phyloP scores from a whole-genome alignment of 805 yeast species.

The Clavispora asparagi region DNA sequence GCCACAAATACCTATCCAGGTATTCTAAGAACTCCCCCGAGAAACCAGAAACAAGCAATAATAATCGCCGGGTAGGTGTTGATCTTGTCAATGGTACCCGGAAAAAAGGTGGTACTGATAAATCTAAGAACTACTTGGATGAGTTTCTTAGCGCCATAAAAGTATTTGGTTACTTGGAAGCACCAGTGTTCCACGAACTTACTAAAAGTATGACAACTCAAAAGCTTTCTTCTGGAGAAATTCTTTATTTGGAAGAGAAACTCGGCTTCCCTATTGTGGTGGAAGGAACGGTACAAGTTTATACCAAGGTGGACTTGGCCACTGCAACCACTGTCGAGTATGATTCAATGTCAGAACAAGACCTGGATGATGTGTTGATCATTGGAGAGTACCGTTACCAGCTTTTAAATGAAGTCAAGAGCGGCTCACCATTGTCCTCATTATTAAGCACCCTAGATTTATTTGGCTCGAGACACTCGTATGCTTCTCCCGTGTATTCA shows the following conservation, averaged over 20 bases:
- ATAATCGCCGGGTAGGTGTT: constrained; percentile 18
- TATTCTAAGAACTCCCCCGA: constrained; percentile 43
- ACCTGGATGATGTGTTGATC: constrained; percentile 38
- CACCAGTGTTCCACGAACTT: constrained; percentile 86
- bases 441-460: constrained; percentile 73
- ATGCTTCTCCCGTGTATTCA: not conserved
- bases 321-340: constrained; percentile 9
- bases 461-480: constrained; percentile 33
- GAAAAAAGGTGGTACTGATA: constrained; percentile 17
- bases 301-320: constrained; percentile 43
- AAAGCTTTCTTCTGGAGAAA: constrained; percentile 71
- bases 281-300: constrained; percentile 84
- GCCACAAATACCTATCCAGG: constrained; percentile 59
- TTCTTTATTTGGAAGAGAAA: constrained; percentile 64
- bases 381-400: constrained; percentile 64
- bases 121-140: constrained; percentile 68
- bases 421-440: constrained; percentile 82
- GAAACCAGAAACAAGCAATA: constrained; percentile 31
- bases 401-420: constrained; percentile 69
- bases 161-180: constrained; percentile 88
- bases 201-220: constrained; percentile 90
- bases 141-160: constrained; percentile 88
- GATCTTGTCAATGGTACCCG: constrained; percentile 40
- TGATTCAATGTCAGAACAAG: constrained; percentile 24
- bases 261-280: constrained; percentile 89